Conservation (phyloP, 441 rosid genomes). For the Aleurites moluccanus region DNA sequence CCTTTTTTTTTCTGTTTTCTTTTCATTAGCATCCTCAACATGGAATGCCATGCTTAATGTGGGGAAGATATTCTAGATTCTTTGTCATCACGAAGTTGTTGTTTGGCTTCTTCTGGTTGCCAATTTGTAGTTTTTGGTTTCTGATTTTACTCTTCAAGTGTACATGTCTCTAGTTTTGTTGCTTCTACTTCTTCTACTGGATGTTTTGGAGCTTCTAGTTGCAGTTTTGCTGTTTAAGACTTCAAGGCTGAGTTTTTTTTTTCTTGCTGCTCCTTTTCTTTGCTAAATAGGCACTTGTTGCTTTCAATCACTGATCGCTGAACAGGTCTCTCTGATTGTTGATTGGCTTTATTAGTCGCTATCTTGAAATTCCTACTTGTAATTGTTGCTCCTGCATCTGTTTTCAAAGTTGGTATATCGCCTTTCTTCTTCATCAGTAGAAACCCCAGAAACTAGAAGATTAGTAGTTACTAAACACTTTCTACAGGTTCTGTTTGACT, state of each 20-base stretch:
- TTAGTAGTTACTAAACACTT: not conserved
- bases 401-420: not conserved
- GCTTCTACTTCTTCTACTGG: not conserved
- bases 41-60: not conserved
- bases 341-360: no score
- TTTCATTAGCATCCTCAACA: no score
- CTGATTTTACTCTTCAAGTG: not conserved
- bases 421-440: not conserved
- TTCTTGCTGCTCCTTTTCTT: no score
- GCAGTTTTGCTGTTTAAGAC: not conserved
- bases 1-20: not conserved
- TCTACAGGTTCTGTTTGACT: not conserved
- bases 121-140: not conserved
- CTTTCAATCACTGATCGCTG: no score
- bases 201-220: not conserved
- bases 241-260: not conserved
- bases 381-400: no score
- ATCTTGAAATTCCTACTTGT: no score
- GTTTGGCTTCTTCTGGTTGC: no score
- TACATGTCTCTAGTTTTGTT: not conserved
- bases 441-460: not conserved
- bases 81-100: not conserved
- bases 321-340: no score
- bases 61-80: not conserved
- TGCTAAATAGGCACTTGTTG: no score